These are phyloP conservation scores for Solanum acaule DNA, from an alignment of 257 asterid genomes.

Conservation along the genomic window DNA sequence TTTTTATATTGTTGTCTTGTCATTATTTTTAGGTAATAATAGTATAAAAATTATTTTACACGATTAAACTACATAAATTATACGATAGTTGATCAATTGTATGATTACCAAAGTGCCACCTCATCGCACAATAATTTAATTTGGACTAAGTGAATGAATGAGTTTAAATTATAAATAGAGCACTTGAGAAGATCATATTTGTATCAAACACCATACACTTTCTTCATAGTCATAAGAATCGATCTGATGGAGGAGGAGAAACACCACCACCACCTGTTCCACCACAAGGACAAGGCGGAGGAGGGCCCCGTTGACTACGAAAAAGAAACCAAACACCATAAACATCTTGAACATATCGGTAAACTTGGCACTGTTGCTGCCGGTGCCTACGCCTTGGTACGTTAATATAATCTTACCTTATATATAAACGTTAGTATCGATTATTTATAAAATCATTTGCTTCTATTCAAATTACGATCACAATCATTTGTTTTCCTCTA, in stretches of 20 bases:
- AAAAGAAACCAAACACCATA: conserved; percentile 16
- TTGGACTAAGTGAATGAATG: neutral
- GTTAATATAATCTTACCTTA: neutral
- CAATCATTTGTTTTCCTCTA: neutral
- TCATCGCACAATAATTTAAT: neutral
- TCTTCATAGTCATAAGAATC: neutral
- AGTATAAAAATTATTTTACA: neutral
- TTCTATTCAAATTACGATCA: neutral
- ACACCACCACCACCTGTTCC: conserved; percentile 31
- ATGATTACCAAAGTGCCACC: neutral
- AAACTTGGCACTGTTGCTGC: conserved; percentile 7
- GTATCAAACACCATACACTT: neutral
- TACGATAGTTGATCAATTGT: neutral
- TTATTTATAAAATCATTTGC: neutral
- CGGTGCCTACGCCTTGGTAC: conserved; percentile 22
- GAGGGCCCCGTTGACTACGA: conserved; percentile 8
- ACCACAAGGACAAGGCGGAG: conserved; percentile 15
- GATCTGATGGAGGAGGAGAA: conserved; percentile 23
- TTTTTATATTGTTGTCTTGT: neutral
- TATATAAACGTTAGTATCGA: too few relatives aligned
- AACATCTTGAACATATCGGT: conserved; percentile 10
- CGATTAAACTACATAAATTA: neutral
- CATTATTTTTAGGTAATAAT: neutral
- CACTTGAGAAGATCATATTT: neutral
- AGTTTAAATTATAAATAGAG: neutral